A percentile compares a stretch with the other conserved stretches of the same genome.
phyloP scores from a whole-genome alignment of 139 green algal species.

The Volvox reticuliferus region DNA sequence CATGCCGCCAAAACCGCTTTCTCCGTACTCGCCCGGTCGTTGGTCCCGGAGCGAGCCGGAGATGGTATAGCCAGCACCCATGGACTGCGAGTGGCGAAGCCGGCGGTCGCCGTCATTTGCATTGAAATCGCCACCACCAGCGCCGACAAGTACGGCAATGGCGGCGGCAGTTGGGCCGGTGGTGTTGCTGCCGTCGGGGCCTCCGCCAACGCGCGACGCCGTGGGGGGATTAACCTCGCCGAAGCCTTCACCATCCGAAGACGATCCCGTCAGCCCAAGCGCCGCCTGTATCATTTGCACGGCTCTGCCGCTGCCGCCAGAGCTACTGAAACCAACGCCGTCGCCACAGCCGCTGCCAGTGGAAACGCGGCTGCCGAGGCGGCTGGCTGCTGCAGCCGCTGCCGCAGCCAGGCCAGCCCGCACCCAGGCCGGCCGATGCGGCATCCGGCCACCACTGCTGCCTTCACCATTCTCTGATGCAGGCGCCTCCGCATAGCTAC shows the following conservation, averaged over 20 bases:
- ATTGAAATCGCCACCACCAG: not conserved
- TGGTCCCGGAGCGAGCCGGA: not conserved
- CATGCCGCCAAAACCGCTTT: too few species aligned
- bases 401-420: not conserved
- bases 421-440: not conserved
- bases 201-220: not conserved
- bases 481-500: too few species aligned
- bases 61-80: not conserved
- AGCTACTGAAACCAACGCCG: not conserved
- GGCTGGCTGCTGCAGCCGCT: not conserved
- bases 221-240: not conserved
- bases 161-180: not conserved
- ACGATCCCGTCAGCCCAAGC: not conserved
- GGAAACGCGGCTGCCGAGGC: not conserved
- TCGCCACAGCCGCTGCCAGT: not conserved
- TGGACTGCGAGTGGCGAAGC: not conserved
- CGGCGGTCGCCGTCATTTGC: not conserved
- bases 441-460: not conserved
- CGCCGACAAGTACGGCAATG: not conserved
- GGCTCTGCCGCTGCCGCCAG: not conserved
- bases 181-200: not conserved
- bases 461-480: not conserved
- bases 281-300: constrained; percentile 24
- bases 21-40: too few species aligned
- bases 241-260: not conserved